Conservation (phyloP, 352 stramenopile species). For the Phytophthora meadii region DNA sequence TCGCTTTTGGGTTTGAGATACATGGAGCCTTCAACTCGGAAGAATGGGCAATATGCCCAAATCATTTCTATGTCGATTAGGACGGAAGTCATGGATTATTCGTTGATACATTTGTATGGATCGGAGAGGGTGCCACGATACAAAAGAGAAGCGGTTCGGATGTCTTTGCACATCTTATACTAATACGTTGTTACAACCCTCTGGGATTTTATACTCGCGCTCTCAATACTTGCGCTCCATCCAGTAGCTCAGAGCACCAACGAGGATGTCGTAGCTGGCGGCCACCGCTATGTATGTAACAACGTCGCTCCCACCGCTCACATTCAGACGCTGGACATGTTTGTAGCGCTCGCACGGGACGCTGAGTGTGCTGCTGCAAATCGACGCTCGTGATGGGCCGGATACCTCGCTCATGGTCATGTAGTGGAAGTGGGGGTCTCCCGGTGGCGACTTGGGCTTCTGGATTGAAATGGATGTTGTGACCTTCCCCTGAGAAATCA, state of each 20-base stretch:
- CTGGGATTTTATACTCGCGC: slow-evolving; percentile 39
- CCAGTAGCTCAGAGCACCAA: slow-evolving; percentile 73
- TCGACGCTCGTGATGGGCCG: slow-evolving; percentile 53
- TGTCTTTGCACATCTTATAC: slow-evolving; percentile 20
- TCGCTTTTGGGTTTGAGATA: too few relatives aligned
- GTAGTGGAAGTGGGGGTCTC: slow-evolving; percentile 71
- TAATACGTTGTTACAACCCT: slow-evolving; percentile 22
- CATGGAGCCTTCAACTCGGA: background rate
- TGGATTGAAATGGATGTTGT: slow-evolving; percentile 79
- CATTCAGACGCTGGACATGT: slow-evolving; percentile 76
- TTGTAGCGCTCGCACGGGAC: slow-evolving; percentile 72
- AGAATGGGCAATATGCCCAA: slow-evolving; percentile 1
- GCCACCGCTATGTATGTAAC: slow-evolving; percentile 74
- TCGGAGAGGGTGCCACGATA: slow-evolving; percentile 3
- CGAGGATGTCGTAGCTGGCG: slow-evolving; percentile 82
- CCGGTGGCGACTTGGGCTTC: slow-evolving; percentile 54
- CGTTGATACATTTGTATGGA: background rate
- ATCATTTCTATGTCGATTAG: slow-evolving; percentile 12
- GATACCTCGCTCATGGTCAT: slow-evolving; percentile 84
- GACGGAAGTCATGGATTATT: slow-evolving; percentile 16
- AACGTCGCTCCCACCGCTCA: slow-evolving; percentile 79
- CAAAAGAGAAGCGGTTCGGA: slow-evolving; percentile 10
- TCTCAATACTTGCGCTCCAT: slow-evolving; percentile 76
- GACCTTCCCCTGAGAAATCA: slow-evolving; percentile 82
- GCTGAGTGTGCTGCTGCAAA: slow-evolving; percentile 81